phyloP scores from a whole-genome alignment of 2,329 filamentous ascomycete genomes.

The Onygena corvina region DNA sequence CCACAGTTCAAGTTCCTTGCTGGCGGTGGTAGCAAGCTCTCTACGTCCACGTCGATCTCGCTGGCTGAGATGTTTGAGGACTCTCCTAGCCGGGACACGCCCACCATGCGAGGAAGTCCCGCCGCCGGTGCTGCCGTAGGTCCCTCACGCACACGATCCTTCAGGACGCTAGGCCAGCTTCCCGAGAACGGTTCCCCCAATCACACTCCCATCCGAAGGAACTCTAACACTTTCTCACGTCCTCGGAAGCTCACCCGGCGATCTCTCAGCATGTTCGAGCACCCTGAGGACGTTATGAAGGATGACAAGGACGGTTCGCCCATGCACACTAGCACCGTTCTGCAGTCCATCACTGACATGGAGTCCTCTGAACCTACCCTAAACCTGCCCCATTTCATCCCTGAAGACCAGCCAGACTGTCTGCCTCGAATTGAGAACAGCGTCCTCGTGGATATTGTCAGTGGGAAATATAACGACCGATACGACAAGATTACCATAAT shows the following conservation, averaged over 20 bases:
- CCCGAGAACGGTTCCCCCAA: constrained; percentile 62
- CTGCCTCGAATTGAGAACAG: constrained; percentile 75
- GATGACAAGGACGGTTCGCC: constrained; percentile 57
- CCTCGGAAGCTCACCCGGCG: constrained; percentile 81
- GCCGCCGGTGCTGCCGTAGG: constrained; percentile 44
- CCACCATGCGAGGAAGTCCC: constrained; percentile 48
- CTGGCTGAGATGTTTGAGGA: constrained; percentile 69
- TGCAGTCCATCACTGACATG: constrained; percentile 71
- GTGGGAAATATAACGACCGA: constrained; percentile 63
- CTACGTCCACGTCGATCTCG: constrained; percentile 51
- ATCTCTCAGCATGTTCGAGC: constrained; percentile 96
- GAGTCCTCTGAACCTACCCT: constrained; percentile 58
- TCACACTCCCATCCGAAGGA: constrained; percentile 57
- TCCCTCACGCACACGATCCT: constrained; percentile 50
- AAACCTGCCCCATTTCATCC: constrained; percentile 70
- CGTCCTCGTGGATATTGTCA: constrained; percentile 75
- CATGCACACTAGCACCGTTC: constrained; percentile 40
- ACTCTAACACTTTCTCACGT: constrained; percentile 57
- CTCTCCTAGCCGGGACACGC: constrained; percentile 55
- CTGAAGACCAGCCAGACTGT: constrained; percentile 67
- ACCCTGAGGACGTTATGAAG: constrained; percentile 67
- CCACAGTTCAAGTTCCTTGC: constrained; percentile 64
- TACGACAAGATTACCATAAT: constrained; percentile 79
- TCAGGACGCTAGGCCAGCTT: constrained; percentile 42
- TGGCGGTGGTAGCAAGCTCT: constrained; percentile 39